Evolutionary conservation across 1,284 basidiomycete genomes (phyloP), one percentile per base, ranked within the genome.

Genomic region (Waitea zeae): DNA sequence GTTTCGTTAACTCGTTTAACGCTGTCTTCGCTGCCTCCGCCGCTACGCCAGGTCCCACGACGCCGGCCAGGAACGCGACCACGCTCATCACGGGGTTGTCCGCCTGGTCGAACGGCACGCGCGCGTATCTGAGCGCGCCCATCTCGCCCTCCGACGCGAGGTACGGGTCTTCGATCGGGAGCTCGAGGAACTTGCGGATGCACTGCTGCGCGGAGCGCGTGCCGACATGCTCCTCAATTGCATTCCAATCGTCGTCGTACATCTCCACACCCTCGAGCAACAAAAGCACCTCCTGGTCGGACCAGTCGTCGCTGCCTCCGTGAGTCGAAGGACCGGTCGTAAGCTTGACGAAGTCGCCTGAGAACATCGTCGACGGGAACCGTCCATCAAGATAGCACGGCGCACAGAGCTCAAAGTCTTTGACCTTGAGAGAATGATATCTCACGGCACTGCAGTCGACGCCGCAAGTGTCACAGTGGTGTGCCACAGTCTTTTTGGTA

Each of bases 31-130:
- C 90, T 1, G 89, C 92, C 38, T 92, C 89, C 0, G 88, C 83
- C 1, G 92, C 93, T 3, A 96, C 82, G 1, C 81, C 79, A 0
- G 90, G 89, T 12, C 76, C 79, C 4, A 98, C 84, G 1, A 93
- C 88, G 12, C 82, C 82, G 12, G 93, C 90, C 31, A 99, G 64
- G 61, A 97, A 97, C 1, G 93, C 87, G 11, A 98, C 90, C 17
- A 98, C 92, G 53, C 84, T 90, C 89, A 98, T 90, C 20, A 98
- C 89, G 0, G 93, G 93, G 52, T 98, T 98, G 49, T 97, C 95
- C 1, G 84, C 76, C 49, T 90, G 83, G 43, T 90, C 82, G 50
- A 97, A 95, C 0, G 93, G 93, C 39, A 93, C 62, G 5, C 80
- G 58, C 1, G 74, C 71, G 42, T 81, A 90, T 43, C 81, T 63